Evolutionary conservation across 371 early-diverging fungal species (phyloP).

Genomic region (Thermomucor indicae-seudaticae): DNA sequence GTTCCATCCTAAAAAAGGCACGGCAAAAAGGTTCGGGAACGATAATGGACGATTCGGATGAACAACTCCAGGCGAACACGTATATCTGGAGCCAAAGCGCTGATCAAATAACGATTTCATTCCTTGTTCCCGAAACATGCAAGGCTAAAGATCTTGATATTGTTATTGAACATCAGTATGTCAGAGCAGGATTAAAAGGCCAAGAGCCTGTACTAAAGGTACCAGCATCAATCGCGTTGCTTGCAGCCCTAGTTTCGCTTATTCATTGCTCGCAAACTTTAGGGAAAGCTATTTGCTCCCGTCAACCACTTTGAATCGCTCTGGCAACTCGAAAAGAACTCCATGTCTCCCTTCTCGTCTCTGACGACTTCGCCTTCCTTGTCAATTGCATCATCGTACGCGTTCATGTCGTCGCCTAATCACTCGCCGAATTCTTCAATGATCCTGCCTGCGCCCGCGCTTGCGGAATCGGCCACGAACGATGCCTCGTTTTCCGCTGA

Average conservation of each 20-base stretch:
- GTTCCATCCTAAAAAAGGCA: too few species aligned
- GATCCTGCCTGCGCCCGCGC: constrained; percentile 38
- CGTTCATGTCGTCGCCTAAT: constrained; percentile 42
- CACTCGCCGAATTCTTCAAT: constrained; percentile 48
- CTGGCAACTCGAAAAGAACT: constrained; percentile 47
- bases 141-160: constrained; percentile 41
- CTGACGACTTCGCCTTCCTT: constrained; percentile 48
- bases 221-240: neutral
- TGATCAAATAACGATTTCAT: constrained; percentile 49
- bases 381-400: constrained; percentile 53
- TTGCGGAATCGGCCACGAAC: constrained; percentile 23
- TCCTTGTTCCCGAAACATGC: constrained; percentile 40
- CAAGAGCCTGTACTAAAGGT: constrained; percentile 47
- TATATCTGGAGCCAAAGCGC: constrained; percentile 46
- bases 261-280: neutral
- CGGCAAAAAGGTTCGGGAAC: too few species aligned
- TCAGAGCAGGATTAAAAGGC: constrained; percentile 41
- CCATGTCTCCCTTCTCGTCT: constrained; percentile 43
- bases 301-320: constrained; percentile 42
- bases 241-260: too few species aligned
- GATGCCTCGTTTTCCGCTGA: constrained; percentile 17
- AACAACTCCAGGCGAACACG: constrained; percentile 42
- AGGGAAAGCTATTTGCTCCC: constrained; percentile 50
- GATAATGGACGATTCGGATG: constrained; percentile 33
- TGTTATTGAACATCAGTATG: constrained; percentile 32